Conservation (phyloP, 768 basidiomycete species). For the Atractiella rhizophila region DNA sequence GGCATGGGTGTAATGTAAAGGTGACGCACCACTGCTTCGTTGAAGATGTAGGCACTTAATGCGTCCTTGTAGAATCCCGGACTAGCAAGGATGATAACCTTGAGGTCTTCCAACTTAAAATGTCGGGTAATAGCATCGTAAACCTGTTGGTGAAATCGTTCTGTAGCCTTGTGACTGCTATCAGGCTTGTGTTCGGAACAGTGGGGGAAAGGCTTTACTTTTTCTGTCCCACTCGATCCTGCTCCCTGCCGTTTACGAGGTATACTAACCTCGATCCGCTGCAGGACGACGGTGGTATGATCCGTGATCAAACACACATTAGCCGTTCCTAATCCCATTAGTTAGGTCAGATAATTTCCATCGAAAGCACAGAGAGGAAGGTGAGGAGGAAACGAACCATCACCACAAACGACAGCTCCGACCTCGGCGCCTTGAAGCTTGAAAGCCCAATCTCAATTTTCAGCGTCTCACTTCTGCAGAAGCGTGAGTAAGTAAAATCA, state of each 20-base stretch:
- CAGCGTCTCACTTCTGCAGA: too few relatives aligned
- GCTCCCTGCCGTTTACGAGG: constrained; percentile 71
- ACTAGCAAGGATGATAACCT: constrained; percentile 82
- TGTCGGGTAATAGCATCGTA: constrained; percentile 72
- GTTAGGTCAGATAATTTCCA: not conserved
- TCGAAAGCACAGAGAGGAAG: not conserved
- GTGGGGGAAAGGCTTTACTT: constrained; percentile 22
- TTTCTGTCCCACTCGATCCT: constrained; percentile 63
- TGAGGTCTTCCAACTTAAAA: constrained; percentile 58
- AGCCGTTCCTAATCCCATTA: constrained; percentile 34
- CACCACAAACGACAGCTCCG: constrained; percentile 82
- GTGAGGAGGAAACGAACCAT: constrained; percentile 29
- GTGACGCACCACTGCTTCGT: constrained; percentile 35
- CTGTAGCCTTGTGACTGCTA: constrained; percentile 30
- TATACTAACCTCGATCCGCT: constrained; percentile 64
- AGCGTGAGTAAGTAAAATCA: too few relatives aligned
- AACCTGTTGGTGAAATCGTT: constrained; percentile 54
- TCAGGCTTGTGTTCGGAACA: not conserved
- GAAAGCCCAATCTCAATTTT: too few relatives aligned
- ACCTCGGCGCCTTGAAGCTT: constrained; percentile 93
- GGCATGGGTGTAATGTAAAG: not conserved
- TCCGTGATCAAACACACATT: constrained; percentile 84
- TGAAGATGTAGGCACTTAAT: constrained; percentile 56
- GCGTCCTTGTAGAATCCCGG: constrained; percentile 87
- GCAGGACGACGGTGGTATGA: constrained; percentile 82